Evolutionary conservation across 768 basidiomycete genomes (phyloP), one percentile per base, ranked within the genome.

Genomic region (Hericium coralloides): DNA sequence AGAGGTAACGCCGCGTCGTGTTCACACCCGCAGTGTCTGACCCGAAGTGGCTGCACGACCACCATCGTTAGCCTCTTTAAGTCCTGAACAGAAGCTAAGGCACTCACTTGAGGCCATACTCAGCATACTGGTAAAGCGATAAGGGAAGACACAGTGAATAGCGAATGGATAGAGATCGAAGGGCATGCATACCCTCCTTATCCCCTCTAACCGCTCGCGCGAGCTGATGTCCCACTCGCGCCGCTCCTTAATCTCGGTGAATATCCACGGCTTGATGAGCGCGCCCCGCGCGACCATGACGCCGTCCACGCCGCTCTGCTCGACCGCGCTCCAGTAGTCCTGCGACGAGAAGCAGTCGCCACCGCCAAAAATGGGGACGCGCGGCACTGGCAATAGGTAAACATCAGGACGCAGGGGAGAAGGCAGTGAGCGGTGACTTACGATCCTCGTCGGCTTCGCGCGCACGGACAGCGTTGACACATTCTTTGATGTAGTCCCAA

Each of bases 231-330:
- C 92, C 94, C 95, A 98, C 66, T 97, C 94, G 23, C 93, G 72
- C 20, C 74, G 78, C 66, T 98, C 97, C 68, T 93, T 88, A 66
- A 98, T 82, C 70, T 99, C 97, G 0, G 93, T 95, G 70, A 95
- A 95, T 54, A 95, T 85, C 89, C 90, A 92, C 0, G 92, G 90
- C 70, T 99, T 99, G 70, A 98, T 97, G 51, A 98, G 74, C 0
- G 94, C 95, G 0, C 97, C 97, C 20, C 97, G 78, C 1, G 85
- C 97, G 38, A 98, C 79, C 97, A 99, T 98, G 47, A 98, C 77
- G 5, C 95, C 94, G 66, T 98, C 95, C 0, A 97, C 93, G 4
- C 92, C 92, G 25, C 80, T 84, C n/a, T 74, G 68, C 47, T 92
- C 84, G 31, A 94, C 79, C 48, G 81, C 81, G 15, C 80, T 71